phyloP scores from a whole-genome alignment of 2,329 filamentous ascomycete species.

The Paraphoma sp. region DNA sequence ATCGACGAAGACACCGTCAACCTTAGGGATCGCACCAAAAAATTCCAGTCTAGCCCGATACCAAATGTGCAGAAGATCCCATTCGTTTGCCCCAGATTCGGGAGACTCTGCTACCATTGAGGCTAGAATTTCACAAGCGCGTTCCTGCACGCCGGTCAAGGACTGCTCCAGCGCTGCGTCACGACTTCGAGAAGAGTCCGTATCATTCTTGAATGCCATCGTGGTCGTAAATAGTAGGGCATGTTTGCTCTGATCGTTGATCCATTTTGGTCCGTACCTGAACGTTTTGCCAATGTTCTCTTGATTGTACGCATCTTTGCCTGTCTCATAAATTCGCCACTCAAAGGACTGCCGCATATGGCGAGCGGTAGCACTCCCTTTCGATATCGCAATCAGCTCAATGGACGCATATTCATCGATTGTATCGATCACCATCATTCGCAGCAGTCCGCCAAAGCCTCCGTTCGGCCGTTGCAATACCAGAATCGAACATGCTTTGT shows the following conservation, averaged over 20 bases:
- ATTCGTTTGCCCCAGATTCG: too few species aligned
- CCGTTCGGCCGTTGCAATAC: not conserved
- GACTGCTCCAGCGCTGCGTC: too few species aligned
- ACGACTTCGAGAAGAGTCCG: too few species aligned
- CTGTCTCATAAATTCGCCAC: not conserved
- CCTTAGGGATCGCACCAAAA: too few species aligned
- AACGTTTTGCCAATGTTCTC: not conserved
- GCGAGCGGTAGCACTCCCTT: not conserved
- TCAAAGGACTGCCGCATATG: not conserved
- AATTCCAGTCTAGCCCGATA: too few species aligned
- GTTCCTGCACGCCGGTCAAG: too few species aligned
- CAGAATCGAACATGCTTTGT: not conserved
- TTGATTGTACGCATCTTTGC: not conserved
- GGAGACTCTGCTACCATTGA: too few species aligned
- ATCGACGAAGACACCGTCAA: too few species aligned
- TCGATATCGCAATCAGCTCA: not conserved
- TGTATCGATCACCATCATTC: not conserved
- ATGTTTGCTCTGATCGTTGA: not conserved
- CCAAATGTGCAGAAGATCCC: too few species aligned
- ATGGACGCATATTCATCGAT: not conserved
- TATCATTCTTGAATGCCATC: too few species aligned
- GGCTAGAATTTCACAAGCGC: too few species aligned
- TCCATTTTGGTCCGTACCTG: not conserved
- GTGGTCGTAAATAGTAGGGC: not conserved
- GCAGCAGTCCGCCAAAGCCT: conserved; percentile 1